phyloP scores from a whole-genome alignment of 1,139 yeast genomes.

The Protomyces gravidus region DNA sequence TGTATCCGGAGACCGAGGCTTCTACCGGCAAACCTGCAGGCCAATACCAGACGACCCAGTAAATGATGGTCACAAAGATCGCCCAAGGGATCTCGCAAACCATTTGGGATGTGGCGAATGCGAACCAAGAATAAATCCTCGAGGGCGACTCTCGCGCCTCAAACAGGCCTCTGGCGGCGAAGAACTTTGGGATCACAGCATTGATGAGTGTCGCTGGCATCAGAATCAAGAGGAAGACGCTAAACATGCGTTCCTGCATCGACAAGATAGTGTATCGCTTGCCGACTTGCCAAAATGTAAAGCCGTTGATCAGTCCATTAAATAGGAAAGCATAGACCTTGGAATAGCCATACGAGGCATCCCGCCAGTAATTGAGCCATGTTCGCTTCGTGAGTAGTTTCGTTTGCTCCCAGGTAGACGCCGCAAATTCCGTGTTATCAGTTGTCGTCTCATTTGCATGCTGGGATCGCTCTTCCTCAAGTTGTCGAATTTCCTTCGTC shows the following conservation, averaged over 20 bases:
- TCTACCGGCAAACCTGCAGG: slow-evolving; percentile 48
- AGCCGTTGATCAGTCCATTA: slow-evolving; percentile 53
- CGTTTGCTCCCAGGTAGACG: slow-evolving; percentile 50
- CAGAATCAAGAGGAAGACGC: slow-evolving; percentile 53
- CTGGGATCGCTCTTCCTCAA: slow-evolving; percentile 31
- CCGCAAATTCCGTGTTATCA: slow-evolving; percentile 39
- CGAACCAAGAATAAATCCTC: slow-evolving; percentile 63
- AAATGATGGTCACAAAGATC: slow-evolving; percentile 50
- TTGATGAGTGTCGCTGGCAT: slow-evolving; percentile 54
- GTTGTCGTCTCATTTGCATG: slow-evolving; percentile 13
- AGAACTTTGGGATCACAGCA: slow-evolving; percentile 51
- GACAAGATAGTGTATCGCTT: slow-evolving; percentile 45
- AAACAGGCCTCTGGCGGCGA: slow-evolving; percentile 49
- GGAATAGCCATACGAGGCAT: slow-evolving; percentile 66
- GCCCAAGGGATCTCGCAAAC: slow-evolving; percentile 57
- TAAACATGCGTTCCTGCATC: slow-evolving; percentile 52
- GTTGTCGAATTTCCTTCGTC: slow-evolving; percentile 38
- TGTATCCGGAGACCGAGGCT: slow-evolving; percentile 53
- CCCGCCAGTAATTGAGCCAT: slow-evolving; percentile 66
- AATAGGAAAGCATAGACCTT: slow-evolving; percentile 52
- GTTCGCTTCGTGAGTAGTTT: slow-evolving; percentile 51
- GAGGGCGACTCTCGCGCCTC: slow-evolving; percentile 63
- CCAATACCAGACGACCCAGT: slow-evolving; percentile 58
- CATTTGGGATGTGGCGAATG: slow-evolving; percentile 51
- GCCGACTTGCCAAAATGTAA: slow-evolving; percentile 51